Base-by-base conservation (phyloP, 2,329 filamentous ascomycete species). In the Thermochaetoides dissita region DNA sequence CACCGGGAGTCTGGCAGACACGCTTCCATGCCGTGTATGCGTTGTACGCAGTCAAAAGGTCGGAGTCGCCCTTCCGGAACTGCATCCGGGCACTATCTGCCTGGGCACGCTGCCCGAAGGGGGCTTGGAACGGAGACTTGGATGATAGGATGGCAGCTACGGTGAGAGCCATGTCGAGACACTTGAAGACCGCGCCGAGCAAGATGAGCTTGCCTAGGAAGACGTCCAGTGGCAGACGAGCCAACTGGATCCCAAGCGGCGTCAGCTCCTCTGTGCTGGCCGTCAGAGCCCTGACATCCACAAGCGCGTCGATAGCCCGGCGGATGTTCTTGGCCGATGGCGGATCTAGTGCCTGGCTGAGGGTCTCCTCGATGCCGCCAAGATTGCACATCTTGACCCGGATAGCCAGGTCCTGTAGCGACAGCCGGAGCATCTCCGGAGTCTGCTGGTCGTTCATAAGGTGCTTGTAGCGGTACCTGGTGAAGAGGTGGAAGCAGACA, bases 311-410 rank as follows among this genome's bases (percentile, higher is more conserved):
- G 42, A 98, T 82, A 1, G 91, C 89, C 32, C 89, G 78, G 24
- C 86, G 81, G 38, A 98, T 93, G 52, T 96, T 98, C 64, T 89
- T 94, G 0, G 83, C 71, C 0, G 83, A 88, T 0, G 91, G 91
- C 1, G 89, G 82, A 57, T 98, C 91, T 10, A 98, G 69, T 3
- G 91, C 91, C 59, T 88, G 79, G 17, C 82, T 75, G 8, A 98
- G 69, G 0, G 88, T 95, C 52, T 89, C 77, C 57, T 96, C 89
- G 41, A 96, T 94, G 34, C 85, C 81, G 8, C 91, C 91, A 36
- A 98, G 74, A 56, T 93, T 94, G 68, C 89, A 98, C 37, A 95
- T 94, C 63, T 98, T 98, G 50, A 96, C 88, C 7, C 91, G 79
- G 58, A 98, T 88, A 6, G 94, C 87, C 8, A 98, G 69, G 56